phyloP scores from a whole-genome alignment of 2,329 filamentous ascomycete genomes.

The Arthrobotrys musiformis region DNA sequence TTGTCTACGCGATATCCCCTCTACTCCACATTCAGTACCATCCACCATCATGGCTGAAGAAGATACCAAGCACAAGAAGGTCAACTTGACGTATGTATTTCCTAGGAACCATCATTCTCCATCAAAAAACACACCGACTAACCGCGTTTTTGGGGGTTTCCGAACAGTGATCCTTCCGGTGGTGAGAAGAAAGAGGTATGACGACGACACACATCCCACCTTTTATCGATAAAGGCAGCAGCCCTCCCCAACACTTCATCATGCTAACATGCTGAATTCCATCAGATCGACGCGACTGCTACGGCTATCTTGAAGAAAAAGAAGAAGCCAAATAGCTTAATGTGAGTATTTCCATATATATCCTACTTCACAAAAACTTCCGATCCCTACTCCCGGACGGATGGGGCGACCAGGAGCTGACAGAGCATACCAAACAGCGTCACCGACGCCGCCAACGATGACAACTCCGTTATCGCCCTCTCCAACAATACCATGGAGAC shows the following conservation, averaged over 20 bases:
- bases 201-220: constrained; percentile 59
- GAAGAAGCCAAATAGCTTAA: constrained; percentile 99
- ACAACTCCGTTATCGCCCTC: constrained; percentile 96
- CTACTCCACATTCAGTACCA: neutral
- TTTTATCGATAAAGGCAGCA: constrained; percentile 56
- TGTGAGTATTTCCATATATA: constrained; percentile 72
- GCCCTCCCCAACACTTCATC: constrained; percentile 52
- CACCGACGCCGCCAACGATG: constrained; percentile 98
- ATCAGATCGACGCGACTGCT: constrained; percentile 84
- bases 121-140: constrained; percentile 40
- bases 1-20: constrained; percentile 20
- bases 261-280: constrained; percentile 61
- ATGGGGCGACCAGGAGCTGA: neutral
- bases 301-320: constrained; percentile 99
- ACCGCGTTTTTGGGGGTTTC: constrained; percentile 57
- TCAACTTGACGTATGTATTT: constrained; percentile 77
- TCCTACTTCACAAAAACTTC: neutral
- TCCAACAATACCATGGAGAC: constrained; percentile 99
- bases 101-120: constrained; percentile 31
- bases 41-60: constrained; percentile 58
- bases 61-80: constrained; percentile 73
- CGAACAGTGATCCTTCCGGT: constrained; percentile 82
- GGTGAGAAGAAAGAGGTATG: constrained; percentile 84
- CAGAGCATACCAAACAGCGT: constrained; percentile 71
- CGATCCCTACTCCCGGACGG: neutral